Percentiles rank a stretch among this genome's conserved stretches.
Evolutionary conservation across 208 protist genomes (phyloP).

Genomic region (Crithidia brevicula): DNA sequence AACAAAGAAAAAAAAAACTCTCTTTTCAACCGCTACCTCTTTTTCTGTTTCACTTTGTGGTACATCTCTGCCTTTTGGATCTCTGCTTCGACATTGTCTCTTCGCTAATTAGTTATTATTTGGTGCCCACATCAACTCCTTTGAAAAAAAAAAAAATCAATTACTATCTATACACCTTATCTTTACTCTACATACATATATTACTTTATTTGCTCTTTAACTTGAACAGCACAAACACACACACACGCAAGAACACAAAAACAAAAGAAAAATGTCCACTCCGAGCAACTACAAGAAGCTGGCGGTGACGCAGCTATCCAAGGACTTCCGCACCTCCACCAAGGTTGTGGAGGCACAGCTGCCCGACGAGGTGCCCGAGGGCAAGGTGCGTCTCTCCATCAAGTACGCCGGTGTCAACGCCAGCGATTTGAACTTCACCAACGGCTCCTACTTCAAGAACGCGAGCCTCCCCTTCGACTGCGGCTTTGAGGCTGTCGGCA

Average conservation of each 20-base stretch:
- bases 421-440: conserved; percentile 76
- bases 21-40: too few species aligned
- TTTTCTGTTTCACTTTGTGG: too few species aligned
- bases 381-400: conserved; percentile 47
- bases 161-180: too few species aligned
- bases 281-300: conserved; percentile 44
- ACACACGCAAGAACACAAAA: not conserved
- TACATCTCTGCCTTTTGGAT: not conserved
- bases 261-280: conserved; percentile 24
- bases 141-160: not conserved
- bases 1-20: too few species aligned
- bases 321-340: conserved; percentile 53
- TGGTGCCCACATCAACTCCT: not conserved
- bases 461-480: conserved; percentile 64
- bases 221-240: not conserved
- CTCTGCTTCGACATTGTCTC: not conserved
- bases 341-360: conserved; percentile 27
- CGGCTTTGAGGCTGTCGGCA: conserved; percentile 78
- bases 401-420: conserved; percentile 77
- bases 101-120: not conserved
- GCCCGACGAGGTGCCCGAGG: conserved; percentile 38
- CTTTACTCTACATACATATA: too few species aligned
- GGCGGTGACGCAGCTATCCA: conserved; percentile 37
- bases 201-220: too few species aligned
- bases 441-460: conserved; percentile 53